Evolutionary conservation across 352 stramenopile species (phyloP).

Genomic region (Globisporangium lucens): DNA sequence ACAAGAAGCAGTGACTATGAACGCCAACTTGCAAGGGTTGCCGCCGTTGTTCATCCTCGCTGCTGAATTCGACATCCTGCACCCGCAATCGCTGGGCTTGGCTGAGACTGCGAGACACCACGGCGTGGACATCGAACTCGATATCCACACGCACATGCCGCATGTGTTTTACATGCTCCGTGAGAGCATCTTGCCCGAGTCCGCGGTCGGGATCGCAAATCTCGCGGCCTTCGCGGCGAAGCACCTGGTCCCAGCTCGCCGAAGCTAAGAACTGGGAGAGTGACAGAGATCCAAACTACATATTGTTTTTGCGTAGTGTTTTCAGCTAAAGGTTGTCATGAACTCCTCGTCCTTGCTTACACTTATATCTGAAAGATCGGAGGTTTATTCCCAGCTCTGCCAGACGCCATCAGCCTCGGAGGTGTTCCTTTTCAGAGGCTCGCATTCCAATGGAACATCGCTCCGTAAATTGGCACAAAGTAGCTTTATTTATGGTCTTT

Average conservation of each 20-base stretch:
- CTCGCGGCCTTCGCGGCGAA: conserved; percentile 35
- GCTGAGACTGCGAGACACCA: conserved; percentile 29
- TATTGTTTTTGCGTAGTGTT: too few relatives aligned
- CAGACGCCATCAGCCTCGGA: too few relatives aligned
- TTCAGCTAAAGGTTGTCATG: too few relatives aligned
- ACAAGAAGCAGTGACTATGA: conserved; percentile 31
- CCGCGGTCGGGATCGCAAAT: conserved; percentile 25
- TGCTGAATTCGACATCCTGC: conserved; percentile 37
- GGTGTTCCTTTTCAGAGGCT: too few relatives aligned
- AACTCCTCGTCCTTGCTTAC: too few relatives aligned
- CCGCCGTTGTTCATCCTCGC: conserved; percentile 41
- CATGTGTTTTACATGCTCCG: conserved; percentile 44
- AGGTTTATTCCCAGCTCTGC: too few relatives aligned
- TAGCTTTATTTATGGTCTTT: too few relatives aligned
- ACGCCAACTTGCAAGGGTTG: conserved; percentile 36
- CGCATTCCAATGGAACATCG: too few relatives aligned
- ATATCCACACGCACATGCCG: conserved; percentile 34
- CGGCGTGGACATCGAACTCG: conserved; percentile 26
- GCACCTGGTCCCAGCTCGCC: conserved; percentile 6
- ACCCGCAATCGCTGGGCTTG: conserved; percentile 29
- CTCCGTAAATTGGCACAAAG: too few relatives aligned
- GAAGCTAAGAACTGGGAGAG: too few relatives aligned
- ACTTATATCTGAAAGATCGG: too few relatives aligned
- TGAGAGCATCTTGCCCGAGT: conserved; percentile 34
- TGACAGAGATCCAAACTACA: too few relatives aligned